Evolutionary conservation across 805 yeast genomes (phyloP), one percentile per base, ranked within the genome.

Genomic region (Cephaloascus albidus): DNA sequence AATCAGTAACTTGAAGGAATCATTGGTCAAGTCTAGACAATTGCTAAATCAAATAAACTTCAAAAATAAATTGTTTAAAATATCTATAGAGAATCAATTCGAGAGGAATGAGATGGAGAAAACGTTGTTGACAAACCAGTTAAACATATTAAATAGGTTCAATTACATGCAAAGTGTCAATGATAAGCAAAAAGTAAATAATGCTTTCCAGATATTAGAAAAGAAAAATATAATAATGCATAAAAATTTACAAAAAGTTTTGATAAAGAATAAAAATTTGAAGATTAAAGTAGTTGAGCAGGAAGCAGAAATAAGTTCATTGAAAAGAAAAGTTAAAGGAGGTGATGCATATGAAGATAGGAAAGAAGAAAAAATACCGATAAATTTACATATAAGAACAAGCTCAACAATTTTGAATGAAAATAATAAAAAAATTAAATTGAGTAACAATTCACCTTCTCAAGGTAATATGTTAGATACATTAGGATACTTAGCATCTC

Each of bases 401-500:
- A 23, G 12, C 12, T 23, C 28, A 6, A 23, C 6, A 8, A 8
- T 12, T 6, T 12, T 23, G 28, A 23, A 23, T 12, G 12, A 23
- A 6, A 23, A 23, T 12, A 23, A 23, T 12, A 23, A 23, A 12
- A 23, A 23, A 12, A 8, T 12, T 8, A 23, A 23, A 23, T 12
- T 23, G 12, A n/a, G n/a, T n/a, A 23, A 23, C 28, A 23, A 23
- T 23, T 12, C 6, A 23, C 28, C 28, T 6, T 12, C 6, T 23
- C 28, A 23, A 6, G n/a, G n/a, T 33, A 37, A 43, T 37, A 68
- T 69, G 60, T 44, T 76, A 36, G 70, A 68, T 35, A 72, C 80
- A 1, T 55, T 76, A 36, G 81, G 79, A 12, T 53, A 72, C 41
- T 55, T 76, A 39, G 81, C 81, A 3, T 64, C 74, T 33, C 80